Percentiles rank a stretch among this genome's conserved stretches.
Conservation (phyloP, 2,329 filamentous ascomycete species). For the Diaporthe velutina region DNA sequence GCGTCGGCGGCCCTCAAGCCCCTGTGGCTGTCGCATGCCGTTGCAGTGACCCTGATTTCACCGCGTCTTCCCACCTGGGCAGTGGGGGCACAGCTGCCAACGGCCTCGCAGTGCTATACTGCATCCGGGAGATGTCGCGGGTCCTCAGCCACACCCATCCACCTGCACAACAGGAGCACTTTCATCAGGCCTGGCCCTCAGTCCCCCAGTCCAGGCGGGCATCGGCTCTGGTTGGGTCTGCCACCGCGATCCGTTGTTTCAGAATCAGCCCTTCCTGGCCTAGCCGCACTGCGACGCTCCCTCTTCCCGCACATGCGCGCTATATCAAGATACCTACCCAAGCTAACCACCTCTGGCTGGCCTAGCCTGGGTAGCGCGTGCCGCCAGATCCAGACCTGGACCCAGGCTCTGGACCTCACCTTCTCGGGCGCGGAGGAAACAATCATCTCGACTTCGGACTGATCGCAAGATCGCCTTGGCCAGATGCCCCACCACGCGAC, state of each 20-base stretch:
- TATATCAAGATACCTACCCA: not conserved
- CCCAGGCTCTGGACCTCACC: slow-evolving; percentile 22
- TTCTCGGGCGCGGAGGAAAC: slow-evolving; percentile 9
- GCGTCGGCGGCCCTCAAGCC: not conserved
- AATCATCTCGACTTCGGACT: slow-evolving; percentile 27
- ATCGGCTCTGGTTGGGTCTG: slow-evolving; percentile 23
- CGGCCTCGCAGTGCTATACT: slow-evolving; percentile 26
- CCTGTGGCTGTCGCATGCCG: slow-evolving; percentile 29
- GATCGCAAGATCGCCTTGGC: slow-evolving; percentile 24
- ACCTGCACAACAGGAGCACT: slow-evolving; percentile 10
- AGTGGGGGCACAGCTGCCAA: slow-evolving; percentile 6
- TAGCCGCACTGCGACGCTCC: slow-evolving; percentile 23
- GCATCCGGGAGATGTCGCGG: slow-evolving; percentile 19
- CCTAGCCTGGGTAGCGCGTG: slow-evolving; percentile 6
- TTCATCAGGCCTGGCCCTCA: slow-evolving; percentile 3
- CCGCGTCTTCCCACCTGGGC: not conserved
- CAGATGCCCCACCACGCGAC: slow-evolving; percentile 5
- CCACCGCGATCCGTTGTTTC: slow-evolving; percentile 37
- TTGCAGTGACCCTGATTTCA: slow-evolving; percentile 22
- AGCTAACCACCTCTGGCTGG: slow-evolving; percentile 4
- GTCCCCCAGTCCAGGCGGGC: not conserved
- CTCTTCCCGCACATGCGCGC: slow-evolving; percentile 10
- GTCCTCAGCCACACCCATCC: slow-evolving; percentile 32
- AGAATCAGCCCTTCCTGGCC: slow-evolving; percentile 34
- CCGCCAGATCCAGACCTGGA: slow-evolving; percentile 29